Evolutionary conservation across 768 basidiomycete species (phyloP).

Genomic region (Xerocomus spinulosus): DNA sequence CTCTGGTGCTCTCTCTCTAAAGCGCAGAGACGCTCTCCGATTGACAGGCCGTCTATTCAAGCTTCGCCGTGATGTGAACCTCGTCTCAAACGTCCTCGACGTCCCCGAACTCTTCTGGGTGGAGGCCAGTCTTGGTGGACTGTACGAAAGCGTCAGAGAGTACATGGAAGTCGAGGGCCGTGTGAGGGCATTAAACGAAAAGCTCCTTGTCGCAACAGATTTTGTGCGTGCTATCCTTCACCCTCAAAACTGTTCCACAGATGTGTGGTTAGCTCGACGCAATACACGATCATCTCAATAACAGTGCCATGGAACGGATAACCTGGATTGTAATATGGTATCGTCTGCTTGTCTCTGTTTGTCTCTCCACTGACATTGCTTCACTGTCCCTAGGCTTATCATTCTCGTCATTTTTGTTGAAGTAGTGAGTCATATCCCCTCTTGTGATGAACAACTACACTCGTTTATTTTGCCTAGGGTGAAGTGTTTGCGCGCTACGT

Average conservation of each 20-base stretch:
- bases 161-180: conserved; percentile 89
- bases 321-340: conserved; percentile 76
- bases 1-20: conserved; percentile 71
- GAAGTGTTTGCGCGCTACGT: conserved; percentile 75
- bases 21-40: conserved; percentile 78
- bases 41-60: conserved; percentile 85
- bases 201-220: conserved; percentile 81
- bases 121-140: conserved; percentile 80
- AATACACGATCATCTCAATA: conserved; percentile 91
- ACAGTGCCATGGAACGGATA: conserved; percentile 84
- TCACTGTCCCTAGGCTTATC: conserved; percentile 61
- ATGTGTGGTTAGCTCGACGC: conserved; percentile 63
- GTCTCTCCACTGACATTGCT: conserved; percentile 28
- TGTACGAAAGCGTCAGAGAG: conserved; percentile 90
- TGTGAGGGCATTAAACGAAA: conserved; percentile 84
- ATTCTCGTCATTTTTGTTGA: conserved; percentile 88
- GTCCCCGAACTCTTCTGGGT: conserved; percentile 94
- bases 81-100: conserved; percentile 90
- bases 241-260: background rate
- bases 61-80: conserved; percentile 81
- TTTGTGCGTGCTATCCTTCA: conserved; percentile 51
- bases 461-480: conserved; percentile 43
- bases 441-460: background rate
- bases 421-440: conserved; percentile 43
- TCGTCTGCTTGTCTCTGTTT: conserved; percentile 39